phyloP scores from a whole-genome alignment of 805 yeast genomes.

The Jamesozyma rosinii region DNA sequence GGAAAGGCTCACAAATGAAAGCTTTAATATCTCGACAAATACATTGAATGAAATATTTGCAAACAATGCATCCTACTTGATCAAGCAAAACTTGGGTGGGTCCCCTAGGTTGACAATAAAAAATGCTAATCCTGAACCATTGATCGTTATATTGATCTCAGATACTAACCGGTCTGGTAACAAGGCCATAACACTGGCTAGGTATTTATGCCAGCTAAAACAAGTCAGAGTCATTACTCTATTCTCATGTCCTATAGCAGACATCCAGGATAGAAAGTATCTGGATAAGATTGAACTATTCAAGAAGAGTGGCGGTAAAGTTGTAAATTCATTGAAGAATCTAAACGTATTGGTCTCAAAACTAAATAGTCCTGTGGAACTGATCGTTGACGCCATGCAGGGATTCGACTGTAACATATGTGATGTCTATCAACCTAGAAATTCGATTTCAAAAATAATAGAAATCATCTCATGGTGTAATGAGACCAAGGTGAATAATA shows the following conservation, averaged over 20 bases:
- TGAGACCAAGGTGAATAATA: constrained; percentile 5
- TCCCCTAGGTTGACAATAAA: constrained; percentile 48
- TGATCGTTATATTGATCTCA: constrained; percentile 64
- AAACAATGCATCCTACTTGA: constrained; percentile 50
- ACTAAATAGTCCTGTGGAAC: constrained; percentile 65
- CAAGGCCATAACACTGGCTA: constrained; percentile 67
- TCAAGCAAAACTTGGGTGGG: constrained; percentile 62
- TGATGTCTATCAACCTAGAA: constrained; percentile 14
- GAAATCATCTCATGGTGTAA: constrained; percentile 63
- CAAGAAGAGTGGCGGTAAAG: constrained; percentile 59
- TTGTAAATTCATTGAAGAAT: constrained; percentile 33
- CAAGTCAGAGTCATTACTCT: constrained; percentile 59
- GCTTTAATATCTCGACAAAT: constrained; percentile 40
- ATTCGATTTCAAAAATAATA: constrained; percentile 11
- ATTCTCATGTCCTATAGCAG: constrained; percentile 24
- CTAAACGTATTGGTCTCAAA: constrained; percentile 34
- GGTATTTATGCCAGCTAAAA: constrained; percentile 54
- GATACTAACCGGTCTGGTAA: constrained; percentile 60
- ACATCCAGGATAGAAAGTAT: constrained; percentile 25
- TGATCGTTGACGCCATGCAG: constrained; percentile 75
- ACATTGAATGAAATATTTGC: constrained; percentile 59
- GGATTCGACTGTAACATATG: constrained; percentile 60
- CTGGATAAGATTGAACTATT: constrained; percentile 46
- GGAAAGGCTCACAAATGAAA: constrained; percentile 49
- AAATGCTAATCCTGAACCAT: constrained; percentile 76